Base-by-base conservation (phyloP, 768 basidiomycete genomes). In the Tulasnella sp. region DNA sequence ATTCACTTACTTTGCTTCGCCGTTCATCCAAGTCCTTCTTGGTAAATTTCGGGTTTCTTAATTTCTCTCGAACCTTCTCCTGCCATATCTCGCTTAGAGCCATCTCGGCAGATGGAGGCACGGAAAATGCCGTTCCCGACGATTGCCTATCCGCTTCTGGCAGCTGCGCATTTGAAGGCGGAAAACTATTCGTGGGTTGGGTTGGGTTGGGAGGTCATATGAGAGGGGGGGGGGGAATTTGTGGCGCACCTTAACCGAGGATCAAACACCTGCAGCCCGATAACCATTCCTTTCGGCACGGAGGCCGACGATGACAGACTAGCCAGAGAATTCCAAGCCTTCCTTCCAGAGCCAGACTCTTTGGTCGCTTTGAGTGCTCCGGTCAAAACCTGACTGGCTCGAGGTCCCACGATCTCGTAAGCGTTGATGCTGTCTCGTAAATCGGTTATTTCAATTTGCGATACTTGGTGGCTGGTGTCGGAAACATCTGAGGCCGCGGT, bases 361-460 rank as follows among this genome's bases (percentile, higher is more conserved):
- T 81, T 81, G 79, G 82, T 84, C 75, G 82, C 82, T 78, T 81
- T 85, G 55, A 88, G 42, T 18, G 86, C 85, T 11, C 85, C 84
- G 39, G 81, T 81, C 39, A 89, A 75, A 15, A 96, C 89, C 82
- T 93, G 91, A 75, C 88, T 93, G 0, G 93, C 87, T 82, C 90
- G 92, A 3, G 94, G 94, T 3, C 97, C 97, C 86, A 93, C 92
- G 44, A 98, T 89, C 83, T 99, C 96, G 81, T 97, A 97, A 6
- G 90, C 87, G 79, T 93, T 93, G 61, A 95, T 81, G 72, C 90
- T 88, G 1, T 89, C 90, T 77, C 91, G 86, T 71, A 96, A 83
- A 82, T 96, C 93, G 9, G 87, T 86, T 20, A 96, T 86, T 80
- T 93, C 90, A 13, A 95, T 83, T 67, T 79, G 80, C 42, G 79